phyloP scores from a whole-genome alignment of 495 filamentous ascomycete species.

The Tetracladium marchalianum region DNA sequence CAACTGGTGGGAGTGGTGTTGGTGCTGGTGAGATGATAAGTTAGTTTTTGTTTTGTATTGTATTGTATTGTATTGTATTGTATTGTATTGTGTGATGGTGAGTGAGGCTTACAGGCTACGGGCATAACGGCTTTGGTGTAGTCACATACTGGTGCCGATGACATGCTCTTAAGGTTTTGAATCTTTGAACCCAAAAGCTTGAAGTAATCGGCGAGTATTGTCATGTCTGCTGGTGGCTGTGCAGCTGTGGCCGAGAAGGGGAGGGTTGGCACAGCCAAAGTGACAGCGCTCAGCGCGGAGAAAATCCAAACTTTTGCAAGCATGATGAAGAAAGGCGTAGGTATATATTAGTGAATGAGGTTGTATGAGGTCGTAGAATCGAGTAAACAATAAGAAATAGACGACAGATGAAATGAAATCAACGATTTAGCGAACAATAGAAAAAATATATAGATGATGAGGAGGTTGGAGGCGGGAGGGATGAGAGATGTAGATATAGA shows the following conservation, averaged over 20 bases:
- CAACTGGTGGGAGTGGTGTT: conserved; percentile 43
- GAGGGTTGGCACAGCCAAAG: conserved; percentile 36
- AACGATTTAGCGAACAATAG: conserved; percentile 14
- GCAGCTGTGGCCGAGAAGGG: conserved; percentile 19
- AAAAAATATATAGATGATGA: conserved; percentile 22
- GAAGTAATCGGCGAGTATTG: conserved; percentile 43
- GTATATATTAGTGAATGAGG: conserved; percentile 5
- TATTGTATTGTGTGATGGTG: conserved; percentile 7
- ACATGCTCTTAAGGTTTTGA: conserved; percentile 26
- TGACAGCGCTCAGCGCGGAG: conserved; percentile 33
- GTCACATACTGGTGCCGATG: conserved; percentile 37
- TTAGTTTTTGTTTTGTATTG: conserved; percentile 7
- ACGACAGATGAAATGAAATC: conserved; percentile 16
- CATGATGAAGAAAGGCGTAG: conserved; percentile 23
- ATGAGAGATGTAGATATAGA: conserved; percentile 17
- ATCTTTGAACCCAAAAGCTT: conserved; percentile 39
- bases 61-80: no score
- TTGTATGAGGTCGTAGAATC: conserved; percentile 9
- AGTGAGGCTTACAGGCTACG: conserved; percentile 24
- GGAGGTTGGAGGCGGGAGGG: conserved; percentile 17
- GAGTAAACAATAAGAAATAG: conserved; percentile 5
- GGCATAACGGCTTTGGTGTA: conserved; percentile 37
- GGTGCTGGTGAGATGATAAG: conserved; percentile 20
- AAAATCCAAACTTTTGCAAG: conserved; percentile 32
- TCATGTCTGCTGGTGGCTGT: conserved; percentile 25